Evolutionary conservation across 2,329 filamentous ascomycete genomes (phyloP), one percentile per base, ranked within the genome.

Genomic region (Colletotrichum godetiae): DNA sequence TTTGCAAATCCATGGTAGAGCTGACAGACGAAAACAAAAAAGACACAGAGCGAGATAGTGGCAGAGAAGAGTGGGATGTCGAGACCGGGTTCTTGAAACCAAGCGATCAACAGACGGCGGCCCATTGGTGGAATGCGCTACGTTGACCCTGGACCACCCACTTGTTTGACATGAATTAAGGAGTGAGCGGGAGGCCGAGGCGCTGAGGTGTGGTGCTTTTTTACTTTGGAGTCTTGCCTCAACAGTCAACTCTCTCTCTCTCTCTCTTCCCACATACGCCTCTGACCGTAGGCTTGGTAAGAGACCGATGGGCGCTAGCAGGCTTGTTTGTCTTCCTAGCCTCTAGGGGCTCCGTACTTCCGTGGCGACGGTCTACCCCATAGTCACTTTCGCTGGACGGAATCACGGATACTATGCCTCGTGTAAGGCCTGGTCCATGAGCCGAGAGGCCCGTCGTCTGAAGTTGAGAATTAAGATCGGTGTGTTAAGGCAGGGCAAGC

Each of bases 151-250:
- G 46, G 60, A 15, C 15, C 37, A 53, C 27, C 66, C 69, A 72
- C 69, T 33, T 63, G 69, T 72, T 72, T 72, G 69, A 64, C 53
- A 27, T 72, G 69, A 63, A 72, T 68, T 69, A 72, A 72, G 69
- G 69, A 69, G 69, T 35, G 52, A 35, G 63, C 53, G 69, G 69
- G 52, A 72, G 58, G 49, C 49, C 19, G 42, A 49, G 42, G 42
- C 7, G 42, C 42, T 49, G 42, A 49, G 7, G 37, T 27, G 42
- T 49, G 56, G 56, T 67, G 56, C 58, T 24, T 52, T 61, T 53
- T 59, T n/a, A 15, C 24, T 55, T 24, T 63, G 13, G 37, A 42
- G 37, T 42, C 37, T 42, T 19, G 5, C 37, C 13, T 42, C 37
- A 15, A 42, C 13, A 42, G 37, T 35, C 37, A 42, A 15, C 52